phyloP scores from a whole-genome alignment of 2,329 filamentous ascomycete genomes.

The Epichloe gansuensis region DNA sequence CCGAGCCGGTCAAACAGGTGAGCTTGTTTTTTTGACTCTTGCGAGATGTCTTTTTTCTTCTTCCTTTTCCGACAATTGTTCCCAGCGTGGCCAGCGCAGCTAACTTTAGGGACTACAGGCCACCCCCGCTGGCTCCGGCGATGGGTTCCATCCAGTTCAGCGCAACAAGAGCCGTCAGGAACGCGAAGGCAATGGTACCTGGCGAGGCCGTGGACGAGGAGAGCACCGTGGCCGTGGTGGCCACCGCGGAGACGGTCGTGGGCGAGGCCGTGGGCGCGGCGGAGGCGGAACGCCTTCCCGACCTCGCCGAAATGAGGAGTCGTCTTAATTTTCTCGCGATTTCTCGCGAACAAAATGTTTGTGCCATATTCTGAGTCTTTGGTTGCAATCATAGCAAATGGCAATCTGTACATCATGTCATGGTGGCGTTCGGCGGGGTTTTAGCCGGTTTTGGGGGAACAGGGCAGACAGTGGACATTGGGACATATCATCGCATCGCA shows the following conservation, averaged over 20 bases:
- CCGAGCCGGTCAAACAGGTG: slow-evolving; percentile 37
- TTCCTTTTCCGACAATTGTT: neutral
- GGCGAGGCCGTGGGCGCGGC: slow-evolving; percentile 27
- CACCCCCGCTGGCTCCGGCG: slow-evolving; percentile 31
- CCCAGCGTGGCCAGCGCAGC: neutral
- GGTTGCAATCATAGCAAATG: neutral
- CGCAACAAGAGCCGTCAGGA: slow-evolving; percentile 44
- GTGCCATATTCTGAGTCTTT: neutral
- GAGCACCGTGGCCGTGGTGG: slow-evolving; percentile 40
- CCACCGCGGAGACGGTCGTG: slow-evolving; percentile 33
- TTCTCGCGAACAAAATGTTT: neutral
- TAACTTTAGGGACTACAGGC: slow-evolving; percentile 19
- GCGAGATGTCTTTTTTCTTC: neutral
- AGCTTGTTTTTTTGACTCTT: slow-evolving; percentile 9
- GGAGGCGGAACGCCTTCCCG: slow-evolving; percentile 23
- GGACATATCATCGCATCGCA: slow-evolving; percentile 14
- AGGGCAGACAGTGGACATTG: slow-evolving; percentile 9
- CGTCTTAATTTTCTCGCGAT: slow-evolving; percentile 5
- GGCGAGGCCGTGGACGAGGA: slow-evolving; percentile 33
- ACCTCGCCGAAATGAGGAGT: slow-evolving; percentile 27
- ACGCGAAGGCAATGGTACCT: slow-evolving; percentile 32
- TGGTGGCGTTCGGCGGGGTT: slow-evolving; percentile 25
- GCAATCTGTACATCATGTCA: slow-evolving; percentile 26
- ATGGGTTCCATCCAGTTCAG: slow-evolving; percentile 63
- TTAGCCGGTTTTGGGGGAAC: slow-evolving; percentile 13